Evolutionary conservation across 352 stramenopile genomes (phyloP), one percentile per base, ranked within the genome.

Genomic region (Thalassiosira mediterranea): DNA sequence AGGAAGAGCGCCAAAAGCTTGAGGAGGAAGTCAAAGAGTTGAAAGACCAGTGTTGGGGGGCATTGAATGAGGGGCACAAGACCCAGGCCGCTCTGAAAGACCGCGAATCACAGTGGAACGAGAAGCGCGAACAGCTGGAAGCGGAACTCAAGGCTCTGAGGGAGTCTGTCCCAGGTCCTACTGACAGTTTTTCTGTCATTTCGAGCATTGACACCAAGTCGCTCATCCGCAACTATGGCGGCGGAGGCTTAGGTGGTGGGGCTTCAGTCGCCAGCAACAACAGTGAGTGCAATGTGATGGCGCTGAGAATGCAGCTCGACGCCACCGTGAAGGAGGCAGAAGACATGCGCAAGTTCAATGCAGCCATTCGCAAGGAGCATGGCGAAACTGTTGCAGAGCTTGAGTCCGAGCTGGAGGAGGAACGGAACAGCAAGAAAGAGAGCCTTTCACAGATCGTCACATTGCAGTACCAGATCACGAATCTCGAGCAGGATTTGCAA

Each of bases 321-420:
- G 48, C 8, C 25, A 40, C 53, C 4, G 54, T 64, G 15, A 71
- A 49, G 21, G 72, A 81, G 34, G 64, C 58, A 44, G 59, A 81
- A 26, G 64, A 81, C 26, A 72, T 81, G 72, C 72, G 72, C 25
- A 81, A 81, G 19, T 76, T 58, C 31, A 76, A 75, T 23, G 23
- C 72, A 40, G 51, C 40, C 8, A 76, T 81, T 4, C 38, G 72
- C n/a, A 76, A 72, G 26, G 65, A 81, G 51, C 72, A 81, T 40
- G 40, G 62, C 13, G 57, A 72, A 29, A 81, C 72, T 15, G 67
- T 81, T 42, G 15, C 32, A 7, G 58, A 75, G 13, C 52, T 81
- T 13, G 72, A 81, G 38, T 49, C 15, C 3, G 72, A 81, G 31
- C 60, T 81, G 32, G 60, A 64, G n/a, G 61, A 63, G 17, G 72